phyloP scores from a whole-genome alignment of 208 protist genomes.

The Crithidia brevicula region DNA sequence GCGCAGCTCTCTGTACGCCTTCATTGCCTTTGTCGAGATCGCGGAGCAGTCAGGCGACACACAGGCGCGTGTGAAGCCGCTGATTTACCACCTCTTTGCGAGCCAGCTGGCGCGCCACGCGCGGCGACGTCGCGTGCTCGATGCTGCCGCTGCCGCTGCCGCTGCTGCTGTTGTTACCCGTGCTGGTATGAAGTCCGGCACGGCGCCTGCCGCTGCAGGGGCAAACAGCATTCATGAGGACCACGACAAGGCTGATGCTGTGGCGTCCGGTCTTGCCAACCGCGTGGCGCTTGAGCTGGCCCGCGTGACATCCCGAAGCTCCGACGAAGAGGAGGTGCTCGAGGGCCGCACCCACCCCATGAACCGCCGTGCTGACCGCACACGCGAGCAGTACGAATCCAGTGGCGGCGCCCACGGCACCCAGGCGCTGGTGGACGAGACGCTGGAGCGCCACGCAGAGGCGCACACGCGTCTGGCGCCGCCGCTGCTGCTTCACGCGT shows the following conservation, averaged over 20 bases:
- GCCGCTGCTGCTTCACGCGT: slow-evolving; percentile 67
- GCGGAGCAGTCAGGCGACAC: slow-evolving; percentile 66
- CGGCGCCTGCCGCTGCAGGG: no score
- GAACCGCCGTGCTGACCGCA: slow-evolving; percentile 61
- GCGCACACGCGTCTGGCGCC: slow-evolving; percentile 45
- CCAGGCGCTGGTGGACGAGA: slow-evolving; percentile 68
- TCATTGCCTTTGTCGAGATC: slow-evolving; percentile 78
- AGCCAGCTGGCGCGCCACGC: slow-evolving; percentile 50
- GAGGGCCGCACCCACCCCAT: slow-evolving; percentile 61
- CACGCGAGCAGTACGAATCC: slow-evolving; percentile 76
- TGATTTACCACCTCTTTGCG: slow-evolving; percentile 78
- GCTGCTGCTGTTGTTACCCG: slow-evolving; percentile 1
- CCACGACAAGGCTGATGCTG: background rate
- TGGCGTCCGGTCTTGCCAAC: background rate
- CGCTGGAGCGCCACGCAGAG: slow-evolving; percentile 53
- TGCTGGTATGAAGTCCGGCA: no score
- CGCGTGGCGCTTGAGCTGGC: slow-evolving; percentile 37
- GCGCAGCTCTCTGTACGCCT: slow-evolving; percentile 73
- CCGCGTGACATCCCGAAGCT: slow-evolving; percentile 32
- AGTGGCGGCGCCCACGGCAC: slow-evolving; percentile 80
- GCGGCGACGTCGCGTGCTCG: slow-evolving; percentile 14
- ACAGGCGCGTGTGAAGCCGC: slow-evolving; percentile 38
- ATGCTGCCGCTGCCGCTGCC: slow-evolving; percentile 2
- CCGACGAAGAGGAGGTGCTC: slow-evolving; percentile 64
- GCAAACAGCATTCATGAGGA: no score